Percentiles rank a stretch among this genome's conserved stretches.
Evolutionary conservation across 805 yeast species (phyloP).

Genomic region (Lachancea sp.): DNA sequence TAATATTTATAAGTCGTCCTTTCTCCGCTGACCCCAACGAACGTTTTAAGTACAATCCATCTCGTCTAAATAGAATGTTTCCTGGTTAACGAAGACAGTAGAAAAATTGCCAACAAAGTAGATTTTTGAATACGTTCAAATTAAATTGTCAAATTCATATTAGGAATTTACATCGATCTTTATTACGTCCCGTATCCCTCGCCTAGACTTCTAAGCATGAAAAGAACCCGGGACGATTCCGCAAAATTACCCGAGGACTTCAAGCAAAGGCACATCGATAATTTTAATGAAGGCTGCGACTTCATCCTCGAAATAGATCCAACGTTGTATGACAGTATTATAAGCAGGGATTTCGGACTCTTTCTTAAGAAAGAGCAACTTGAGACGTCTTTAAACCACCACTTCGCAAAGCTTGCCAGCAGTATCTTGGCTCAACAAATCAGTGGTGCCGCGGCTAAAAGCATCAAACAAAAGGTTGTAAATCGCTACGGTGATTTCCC

Average conservation of each 20-base stretch:
- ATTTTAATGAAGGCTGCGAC: conserved; percentile 34
- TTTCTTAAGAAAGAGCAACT: conserved; percentile 20
- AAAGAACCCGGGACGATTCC: conserved; percentile 12
- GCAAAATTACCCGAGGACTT: conserved; percentile 26
- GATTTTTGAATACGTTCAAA: no score
- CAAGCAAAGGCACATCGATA: conserved; percentile 24
- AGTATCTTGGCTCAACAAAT: conserved; percentile 67
- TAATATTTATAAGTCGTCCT: no score
- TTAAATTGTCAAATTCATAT: no score
- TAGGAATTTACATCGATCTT: no score
- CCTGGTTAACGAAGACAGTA: no score
- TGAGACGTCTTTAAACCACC: conserved; percentile 23
- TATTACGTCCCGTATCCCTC: no score
- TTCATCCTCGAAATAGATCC: conserved; percentile 36
- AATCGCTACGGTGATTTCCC: conserved; percentile 42
- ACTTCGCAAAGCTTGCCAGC: conserved; percentile 39
- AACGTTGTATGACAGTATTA: conserved; percentile 28
- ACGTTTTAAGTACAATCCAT: no score
- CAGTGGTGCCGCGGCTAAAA: conserved; percentile 71
- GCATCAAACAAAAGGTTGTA: conserved; percentile 49
- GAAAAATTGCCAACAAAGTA: no score
- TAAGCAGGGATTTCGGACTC: conserved; percentile 24
- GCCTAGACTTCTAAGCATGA: conserved; percentile 1
- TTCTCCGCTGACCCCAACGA: no score
- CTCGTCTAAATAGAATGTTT: no score